phyloP scores from a whole-genome alignment of 2,329 filamentous ascomycete species.

The Ceratocystis variospora region DNA sequence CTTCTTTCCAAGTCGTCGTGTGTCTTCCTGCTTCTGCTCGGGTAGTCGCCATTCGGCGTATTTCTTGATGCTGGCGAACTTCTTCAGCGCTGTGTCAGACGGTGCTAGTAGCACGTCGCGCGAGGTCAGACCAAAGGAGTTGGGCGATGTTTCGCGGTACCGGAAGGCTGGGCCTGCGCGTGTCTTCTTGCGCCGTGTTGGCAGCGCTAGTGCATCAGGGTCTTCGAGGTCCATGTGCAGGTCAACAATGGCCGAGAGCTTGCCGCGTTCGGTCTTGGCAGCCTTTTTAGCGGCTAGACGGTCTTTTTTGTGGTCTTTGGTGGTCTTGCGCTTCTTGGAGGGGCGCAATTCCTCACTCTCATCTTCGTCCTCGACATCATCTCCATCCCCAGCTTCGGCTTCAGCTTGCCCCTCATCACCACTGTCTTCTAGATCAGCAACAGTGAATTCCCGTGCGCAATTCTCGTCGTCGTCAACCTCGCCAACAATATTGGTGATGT shows the following conservation, averaged over 20 bases:
- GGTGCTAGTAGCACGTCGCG: slow-evolving; percentile 83
- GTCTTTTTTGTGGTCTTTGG: slow-evolving; percentile 46
- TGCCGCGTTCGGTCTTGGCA: slow-evolving; percentile 65
- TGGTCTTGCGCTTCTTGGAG: slow-evolving; percentile 46
- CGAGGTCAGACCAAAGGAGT: slow-evolving; percentile 75
- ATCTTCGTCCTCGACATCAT: slow-evolving; percentile 28
- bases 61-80: slow-evolving; percentile 89
- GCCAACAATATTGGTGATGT: slow-evolving; percentile 82
- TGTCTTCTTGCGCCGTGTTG: slow-evolving; percentile 20
- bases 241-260: slow-evolving; percentile 77
- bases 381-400: slow-evolving; percentile 26
- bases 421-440: slow-evolving; percentile 41
- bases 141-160: slow-evolving; percentile 87
- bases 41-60: slow-evolving; percentile 75
- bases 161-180: slow-evolving; percentile 46
- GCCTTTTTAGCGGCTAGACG: slow-evolving; percentile 49
- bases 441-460: slow-evolving; percentile 33
- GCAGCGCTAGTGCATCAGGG: slow-evolving; percentile 37
- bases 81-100: slow-evolving; percentile 71
- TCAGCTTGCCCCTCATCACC: slow-evolving; percentile 25
- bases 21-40: slow-evolving; percentile 79
- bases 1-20: slow-evolving; percentile 85
- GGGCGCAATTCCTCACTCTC: slow-evolving; percentile 31
- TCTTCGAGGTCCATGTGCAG: slow-evolving; percentile 62
- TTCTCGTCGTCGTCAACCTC: slow-evolving; percentile 60